Evolutionary conservation across 768 basidiomycete genomes (phyloP).

Genomic region (Sutorius australiensis): DNA sequence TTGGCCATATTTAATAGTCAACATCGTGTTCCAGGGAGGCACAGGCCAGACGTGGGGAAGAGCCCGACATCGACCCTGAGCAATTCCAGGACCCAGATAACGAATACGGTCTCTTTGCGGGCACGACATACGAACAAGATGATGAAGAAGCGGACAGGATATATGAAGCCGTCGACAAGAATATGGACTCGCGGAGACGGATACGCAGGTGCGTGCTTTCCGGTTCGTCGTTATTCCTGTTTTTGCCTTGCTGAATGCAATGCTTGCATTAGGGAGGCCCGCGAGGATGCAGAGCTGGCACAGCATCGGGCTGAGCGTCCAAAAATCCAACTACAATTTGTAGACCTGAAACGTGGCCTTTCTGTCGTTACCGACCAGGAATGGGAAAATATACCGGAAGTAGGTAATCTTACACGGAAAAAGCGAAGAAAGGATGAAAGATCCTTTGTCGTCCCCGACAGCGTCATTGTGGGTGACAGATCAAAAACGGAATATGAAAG

Average conservation of each 20-base stretch:
- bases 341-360: constrained; percentile 89
- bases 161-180: constrained; percentile 86
- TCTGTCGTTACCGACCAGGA: constrained; percentile 83
- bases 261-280: constrained; percentile 54
- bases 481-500: constrained; percentile 73
- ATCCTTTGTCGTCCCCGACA: constrained; percentile 89
- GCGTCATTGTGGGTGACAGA: constrained; percentile 84
- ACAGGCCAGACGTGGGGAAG: constrained; percentile 82
- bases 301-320: constrained; percentile 84
- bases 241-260: not conserved
- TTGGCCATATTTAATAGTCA: not conserved
- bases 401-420: constrained; percentile 91
- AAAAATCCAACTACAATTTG: constrained; percentile 94
- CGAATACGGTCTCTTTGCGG: constrained; percentile 92
- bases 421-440: constrained; percentile 84
- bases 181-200: constrained; percentile 84
- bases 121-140: constrained; percentile 93
- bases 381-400: constrained; percentile 95
- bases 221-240: constrained; percentile 36
- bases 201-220: constrained; percentile 64
- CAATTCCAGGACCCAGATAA: constrained; percentile 97
- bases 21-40: constrained; percentile 63
- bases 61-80: constrained; percentile 82
- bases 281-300: constrained; percentile 67
- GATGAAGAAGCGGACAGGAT: constrained; percentile 97